Percentiles rank a stretch among this genome's conserved stretches.
These are phyloP conservation scores for Cladobotryum mycophilum DNA, from an alignment of 2,329 filamentous ascomycete genomes.

Conservation along the genomic window DNA sequence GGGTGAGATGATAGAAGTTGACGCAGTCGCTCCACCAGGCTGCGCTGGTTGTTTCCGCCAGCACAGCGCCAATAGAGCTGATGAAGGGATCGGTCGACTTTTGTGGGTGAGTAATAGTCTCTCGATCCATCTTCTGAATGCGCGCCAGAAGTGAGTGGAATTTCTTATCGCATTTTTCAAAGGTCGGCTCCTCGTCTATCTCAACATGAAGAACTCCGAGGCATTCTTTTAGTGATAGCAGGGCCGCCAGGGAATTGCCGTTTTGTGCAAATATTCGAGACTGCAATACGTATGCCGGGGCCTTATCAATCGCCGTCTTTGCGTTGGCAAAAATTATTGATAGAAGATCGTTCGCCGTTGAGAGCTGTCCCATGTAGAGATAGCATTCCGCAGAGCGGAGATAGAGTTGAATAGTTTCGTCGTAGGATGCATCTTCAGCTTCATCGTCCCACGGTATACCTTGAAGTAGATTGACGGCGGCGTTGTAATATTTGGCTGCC, in stretches of 20 bases:
- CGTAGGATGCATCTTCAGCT: slow-evolving; percentile 68
- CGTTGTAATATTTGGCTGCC: slow-evolving; percentile 73
- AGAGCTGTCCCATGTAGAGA: slow-evolving; percentile 67
- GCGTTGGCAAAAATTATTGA: slow-evolving; percentile 64
- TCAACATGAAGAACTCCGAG: slow-evolving; percentile 62
- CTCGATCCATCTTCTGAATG: slow-evolving; percentile 51
- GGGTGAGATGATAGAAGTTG: slow-evolving; percentile 64
- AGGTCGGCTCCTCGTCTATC: slow-evolving; percentile 60
- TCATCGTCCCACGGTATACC: slow-evolving; percentile 68
- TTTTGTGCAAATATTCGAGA: slow-evolving; percentile 71
- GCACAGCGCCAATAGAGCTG: slow-evolving; percentile 60
- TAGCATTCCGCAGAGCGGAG: slow-evolving; percentile 77
- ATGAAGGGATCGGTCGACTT: slow-evolving; percentile 46
- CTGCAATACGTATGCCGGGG: slow-evolving; percentile 75
- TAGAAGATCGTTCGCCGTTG: slow-evolving; percentile 62
- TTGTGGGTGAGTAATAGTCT: slow-evolving; percentile 38
- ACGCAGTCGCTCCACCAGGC: slow-evolving; percentile 69
- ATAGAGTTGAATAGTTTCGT: slow-evolving; percentile 76
- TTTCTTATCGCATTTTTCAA: slow-evolving; percentile 69
- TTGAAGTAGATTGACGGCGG: slow-evolving; percentile 74
- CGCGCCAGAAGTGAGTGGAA: slow-evolving; percentile 59
- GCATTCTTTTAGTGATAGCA: slow-evolving; percentile 64
- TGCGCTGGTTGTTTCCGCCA: slow-evolving; percentile 62
- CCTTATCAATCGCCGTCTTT: slow-evolving; percentile 69
- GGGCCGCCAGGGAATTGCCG: slow-evolving; percentile 64